Evolutionary conservation across 2,329 filamentous ascomycete genomes (phyloP), one percentile per base, ranked within the genome.

Genomic region (Microdochium bolleyi): DNA sequence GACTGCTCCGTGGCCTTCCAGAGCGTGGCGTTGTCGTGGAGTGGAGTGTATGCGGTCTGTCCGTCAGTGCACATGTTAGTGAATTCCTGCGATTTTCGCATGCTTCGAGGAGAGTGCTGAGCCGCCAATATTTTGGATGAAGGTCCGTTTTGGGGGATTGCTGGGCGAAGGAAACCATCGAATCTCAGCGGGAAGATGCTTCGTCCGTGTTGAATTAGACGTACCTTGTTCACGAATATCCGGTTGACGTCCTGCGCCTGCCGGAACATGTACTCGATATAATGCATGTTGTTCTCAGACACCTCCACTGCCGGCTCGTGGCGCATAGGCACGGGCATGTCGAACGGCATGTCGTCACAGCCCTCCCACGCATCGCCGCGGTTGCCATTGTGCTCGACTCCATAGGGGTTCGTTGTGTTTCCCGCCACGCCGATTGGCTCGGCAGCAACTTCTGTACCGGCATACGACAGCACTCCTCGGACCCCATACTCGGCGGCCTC

Each of bases 311-410:
- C 67, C 16, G 57, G 55, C 16, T 59, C 53, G 22, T 48, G 48
- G 11, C 69, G 59, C 58, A 64, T 60, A 14, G 69, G 68, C 52
- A 54, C 56, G 24, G 68, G 64, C 54, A 65, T 49, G 48, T 65
- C 63, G 51, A 71, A 70, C 2, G 67, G 66, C 61, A 70, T 63
- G 34, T 70, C 67, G 50, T 63, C 57, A 51, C 68, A 70, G 10
- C 64, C 62, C 51, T 64, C 65, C 66, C 65, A 68, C 9, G 60
- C 60, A 46, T 65, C 62, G 10, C 61, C 58, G 24, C 62, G 57
- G 2, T 54, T 54, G 1, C 51, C 60, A 48, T 67, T 67, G 48
- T 63, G 64, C 27, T 61, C 60, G 9, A 64, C 61, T 2, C 66
- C 65, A 49, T 63, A 61, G 4, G 65, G 64, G 25, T 67, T 68